These are phyloP conservation scores for Microbotryum saponariae DNA, from an alignment of 1,284 basidiomycete genomes.

Conservation along the genomic window DNA sequence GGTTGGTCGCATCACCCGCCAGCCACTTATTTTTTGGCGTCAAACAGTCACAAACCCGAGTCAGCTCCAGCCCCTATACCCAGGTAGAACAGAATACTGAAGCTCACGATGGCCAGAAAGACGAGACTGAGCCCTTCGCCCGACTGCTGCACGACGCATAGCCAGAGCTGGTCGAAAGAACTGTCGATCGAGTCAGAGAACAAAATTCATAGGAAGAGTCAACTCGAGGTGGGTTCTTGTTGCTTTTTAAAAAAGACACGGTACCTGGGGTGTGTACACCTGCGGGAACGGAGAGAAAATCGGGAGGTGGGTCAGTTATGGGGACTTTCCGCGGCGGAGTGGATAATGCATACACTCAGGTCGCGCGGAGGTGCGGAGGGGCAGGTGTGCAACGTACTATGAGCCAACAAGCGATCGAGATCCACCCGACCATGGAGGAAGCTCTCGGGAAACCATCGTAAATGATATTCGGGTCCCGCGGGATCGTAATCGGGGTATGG, in stretches of 20 bases:
- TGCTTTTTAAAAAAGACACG: neutral
- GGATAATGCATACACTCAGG: neutral
- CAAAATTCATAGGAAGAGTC: neutral
- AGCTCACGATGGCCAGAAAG: slow-evolving; percentile 34
- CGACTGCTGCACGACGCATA: slow-evolving; percentile 31
- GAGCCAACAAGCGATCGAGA: slow-evolving; percentile 29
- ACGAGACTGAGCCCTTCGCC: slow-evolving; percentile 34
- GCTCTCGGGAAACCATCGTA: slow-evolving; percentile 19
- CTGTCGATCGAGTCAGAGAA: slow-evolving; percentile 7
- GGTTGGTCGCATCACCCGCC: slow-evolving; percentile 34
- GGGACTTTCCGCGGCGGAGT: too few species aligned
- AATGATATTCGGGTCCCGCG: neutral
- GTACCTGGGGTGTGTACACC: slow-evolving; percentile 29
- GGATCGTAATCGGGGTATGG: too few species aligned
- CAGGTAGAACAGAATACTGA: neutral
- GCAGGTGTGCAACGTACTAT: slow-evolving; percentile 12
- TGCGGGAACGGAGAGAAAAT: neutral
- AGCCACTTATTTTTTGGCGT: slow-evolving; percentile 25
- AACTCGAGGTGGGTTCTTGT: neutral
- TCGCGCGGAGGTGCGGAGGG: neutral
- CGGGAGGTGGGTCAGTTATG: neutral
- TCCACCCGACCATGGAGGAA: slow-evolving; percentile 14
- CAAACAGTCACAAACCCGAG: neutral
- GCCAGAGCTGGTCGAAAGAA: slow-evolving; percentile 33
- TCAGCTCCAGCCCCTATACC: neutral